phyloP scores from a whole-genome alignment of 768 basidiomycete genomes.

The Lyophyllum shimeji region DNA sequence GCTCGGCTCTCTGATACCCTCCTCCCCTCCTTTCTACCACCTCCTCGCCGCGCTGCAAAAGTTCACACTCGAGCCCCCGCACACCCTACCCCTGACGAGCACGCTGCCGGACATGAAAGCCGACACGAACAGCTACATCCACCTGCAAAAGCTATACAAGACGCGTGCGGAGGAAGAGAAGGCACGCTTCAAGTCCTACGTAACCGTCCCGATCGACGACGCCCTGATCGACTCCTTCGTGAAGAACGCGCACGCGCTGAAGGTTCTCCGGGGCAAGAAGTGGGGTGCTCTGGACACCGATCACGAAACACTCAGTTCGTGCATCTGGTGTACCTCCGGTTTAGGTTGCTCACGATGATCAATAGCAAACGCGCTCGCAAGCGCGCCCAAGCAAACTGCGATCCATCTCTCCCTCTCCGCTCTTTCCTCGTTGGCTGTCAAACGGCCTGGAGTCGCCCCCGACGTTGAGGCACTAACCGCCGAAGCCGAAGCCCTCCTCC shows the following conservation, averaged over 20 bases:
- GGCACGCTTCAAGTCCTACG: conserved; percentile 48
- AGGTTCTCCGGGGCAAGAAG: conserved; percentile 58
- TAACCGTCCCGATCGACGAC: conserved; percentile 47
- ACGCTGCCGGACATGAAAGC: conserved; percentile 97
- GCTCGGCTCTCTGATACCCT: conserved; percentile 37
- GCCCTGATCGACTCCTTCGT: conserved; percentile 68
- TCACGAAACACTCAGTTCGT: conserved; percentile 41
- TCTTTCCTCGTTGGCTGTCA: conserved; percentile 33
- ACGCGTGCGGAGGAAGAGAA: conserved; percentile 72
- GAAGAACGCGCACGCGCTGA: conserved; percentile 76
- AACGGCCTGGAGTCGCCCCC: conserved; percentile 32
- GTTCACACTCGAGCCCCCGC: conserved; percentile 56
- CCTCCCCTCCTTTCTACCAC: conserved; percentile 71
- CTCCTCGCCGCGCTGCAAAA: conserved; percentile 72
- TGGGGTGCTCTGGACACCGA: conserved; percentile 61
- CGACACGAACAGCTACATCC: conserved; percentile 78
- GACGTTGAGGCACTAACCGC: conserved; percentile 52
- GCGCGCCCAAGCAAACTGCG: conserved; percentile 53
- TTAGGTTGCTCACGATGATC: background rate
- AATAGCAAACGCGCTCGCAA: conserved; percentile 40
- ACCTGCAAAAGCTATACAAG: conserved; percentile 85
- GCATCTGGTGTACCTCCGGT: conserved; percentile 3
- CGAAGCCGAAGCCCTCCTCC: conserved; percentile 51
- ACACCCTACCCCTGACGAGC: conserved; percentile 79
- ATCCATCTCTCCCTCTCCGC: conserved; percentile 79